These are phyloP conservation scores for Neonectria magnoliae DNA, from an alignment of 2,329 filamentous ascomycete species.

Conservation along the genomic window DNA sequence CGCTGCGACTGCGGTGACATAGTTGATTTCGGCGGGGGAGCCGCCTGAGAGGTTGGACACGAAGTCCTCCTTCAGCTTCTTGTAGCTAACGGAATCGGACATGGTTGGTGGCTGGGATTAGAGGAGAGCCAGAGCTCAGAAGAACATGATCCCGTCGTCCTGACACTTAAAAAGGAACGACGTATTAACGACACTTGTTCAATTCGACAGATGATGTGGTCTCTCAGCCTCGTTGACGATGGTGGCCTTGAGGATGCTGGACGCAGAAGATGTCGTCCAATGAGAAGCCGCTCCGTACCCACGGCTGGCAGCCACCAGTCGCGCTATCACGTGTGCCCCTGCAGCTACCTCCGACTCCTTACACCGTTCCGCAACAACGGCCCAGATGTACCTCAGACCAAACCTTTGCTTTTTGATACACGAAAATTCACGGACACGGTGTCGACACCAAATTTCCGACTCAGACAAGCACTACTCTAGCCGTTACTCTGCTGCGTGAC, in stretches of 20 bases:
- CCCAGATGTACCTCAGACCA: background rate
- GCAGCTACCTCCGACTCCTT: background rate
- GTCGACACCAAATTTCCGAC: background rate
- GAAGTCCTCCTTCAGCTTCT: slow-evolving; percentile 92
- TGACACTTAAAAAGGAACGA: slow-evolving; percentile 1
- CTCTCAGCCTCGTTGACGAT: slow-evolving; percentile 40
- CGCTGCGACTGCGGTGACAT: slow-evolving; percentile 84
- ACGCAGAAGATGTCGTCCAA: slow-evolving; percentile 27
- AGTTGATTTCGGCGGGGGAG: slow-evolving; percentile 84
- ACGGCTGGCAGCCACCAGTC: slow-evolving; percentile 11
- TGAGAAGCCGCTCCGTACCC: slow-evolving; percentile 14
- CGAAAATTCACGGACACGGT: background rate
- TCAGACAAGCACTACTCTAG: background rate
- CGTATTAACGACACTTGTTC: slow-evolving; percentile 37
- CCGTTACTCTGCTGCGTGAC: background rate
- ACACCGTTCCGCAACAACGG: background rate
- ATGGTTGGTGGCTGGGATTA: slow-evolving; percentile 40
- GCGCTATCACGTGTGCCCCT: slow-evolving; percentile 25
- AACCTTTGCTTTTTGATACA: background rate
- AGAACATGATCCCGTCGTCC: slow-evolving; percentile 25
- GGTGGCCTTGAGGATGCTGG: slow-evolving; percentile 19
- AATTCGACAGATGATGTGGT: slow-evolving; percentile 28
- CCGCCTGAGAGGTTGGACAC: slow-evolving; percentile 92
- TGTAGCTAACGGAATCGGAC: slow-evolving; percentile 71
- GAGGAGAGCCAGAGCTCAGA: slow-evolving; percentile 9